These are phyloP conservation scores for Kregervanrija fluxuum DNA, from an alignment of 805 yeast genomes.

Conservation along the genomic window DNA sequence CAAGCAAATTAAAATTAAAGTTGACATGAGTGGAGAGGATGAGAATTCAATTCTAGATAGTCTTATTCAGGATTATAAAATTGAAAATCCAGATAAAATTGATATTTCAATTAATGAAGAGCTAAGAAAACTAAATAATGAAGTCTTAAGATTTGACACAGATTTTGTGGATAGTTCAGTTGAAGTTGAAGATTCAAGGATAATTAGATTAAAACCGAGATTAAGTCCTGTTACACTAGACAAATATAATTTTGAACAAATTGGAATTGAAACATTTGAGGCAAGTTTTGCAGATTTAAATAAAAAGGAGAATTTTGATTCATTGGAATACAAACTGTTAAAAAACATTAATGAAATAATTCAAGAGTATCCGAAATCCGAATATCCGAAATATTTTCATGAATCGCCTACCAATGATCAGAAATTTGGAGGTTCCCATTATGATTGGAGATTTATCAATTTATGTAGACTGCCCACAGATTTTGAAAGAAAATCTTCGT, in stretches of 20 bases:
- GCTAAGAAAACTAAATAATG: too few relatives aligned
- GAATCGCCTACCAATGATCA: constrained; percentile 27
- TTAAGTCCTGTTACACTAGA: not conserved
- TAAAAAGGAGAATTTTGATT: not conserved
- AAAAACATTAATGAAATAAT: constrained; percentile 2
- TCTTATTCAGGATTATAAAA: too few relatives aligned
- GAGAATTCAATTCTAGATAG: too few relatives aligned
- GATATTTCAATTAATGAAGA: too few relatives aligned
- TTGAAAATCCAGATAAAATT: too few relatives aligned
- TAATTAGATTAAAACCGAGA: too few relatives aligned
- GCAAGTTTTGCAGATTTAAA: not conserved
- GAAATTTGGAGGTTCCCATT: constrained; percentile 9
- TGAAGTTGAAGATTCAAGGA: too few relatives aligned
- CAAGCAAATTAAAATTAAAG: not conserved
- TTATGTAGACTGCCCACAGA: constrained; percentile 12
- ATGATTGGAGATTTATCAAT: constrained; percentile 40
- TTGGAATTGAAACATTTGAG: not conserved
- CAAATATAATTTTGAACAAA: not conserved
- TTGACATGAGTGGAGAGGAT: too few relatives aligned
- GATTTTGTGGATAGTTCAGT: too few relatives aligned
- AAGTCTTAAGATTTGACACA: too few relatives aligned
- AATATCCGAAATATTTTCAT: constrained; percentile 30
- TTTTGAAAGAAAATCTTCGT: constrained; percentile 16
- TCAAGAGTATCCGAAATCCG: not conserved
- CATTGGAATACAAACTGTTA: constrained; percentile 10